A percentile compares a stretch with the other conserved stretches of the same genome.
These are phyloP conservation scores for Penicillium psychrofluorescens DNA, from an alignment of 495 filamentous ascomycete species.

Conservation along the genomic window DNA sequence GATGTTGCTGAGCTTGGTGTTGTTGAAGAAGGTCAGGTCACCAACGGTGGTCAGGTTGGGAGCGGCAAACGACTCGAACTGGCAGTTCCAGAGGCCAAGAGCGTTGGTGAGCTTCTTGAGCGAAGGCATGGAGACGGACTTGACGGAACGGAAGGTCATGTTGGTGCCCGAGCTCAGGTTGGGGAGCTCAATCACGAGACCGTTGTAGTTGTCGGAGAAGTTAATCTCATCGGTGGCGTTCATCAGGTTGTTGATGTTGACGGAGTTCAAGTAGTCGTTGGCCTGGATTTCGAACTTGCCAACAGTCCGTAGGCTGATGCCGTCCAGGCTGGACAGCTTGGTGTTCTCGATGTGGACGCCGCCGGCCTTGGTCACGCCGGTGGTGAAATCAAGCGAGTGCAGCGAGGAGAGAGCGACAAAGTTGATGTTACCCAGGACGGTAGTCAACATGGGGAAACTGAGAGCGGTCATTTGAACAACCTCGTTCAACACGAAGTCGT, in stretches of 20 bases:
- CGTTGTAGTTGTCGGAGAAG: slow-evolving; percentile 50
- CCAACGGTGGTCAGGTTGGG: slow-evolving; percentile 76
- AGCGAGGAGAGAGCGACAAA: slow-evolving; percentile 71
- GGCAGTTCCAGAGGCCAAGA: slow-evolving; percentile 77
- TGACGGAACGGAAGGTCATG: slow-evolving; percentile 84
- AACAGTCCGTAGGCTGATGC: slow-evolving; percentile 65
- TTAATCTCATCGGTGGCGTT: slow-evolving; percentile 55
- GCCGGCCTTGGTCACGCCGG: slow-evolving; percentile 54
- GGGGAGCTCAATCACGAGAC: slow-evolving; percentile 65
- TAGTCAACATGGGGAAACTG: slow-evolving; percentile 51
- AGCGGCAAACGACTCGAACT: slow-evolving; percentile 57
- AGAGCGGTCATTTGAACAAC: slow-evolving; percentile 60
- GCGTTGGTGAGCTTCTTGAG: slow-evolving; percentile 69
- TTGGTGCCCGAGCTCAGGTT: slow-evolving; percentile 71
- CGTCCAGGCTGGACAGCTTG: slow-evolving; percentile 61
- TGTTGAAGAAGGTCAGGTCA: slow-evolving; percentile 74
- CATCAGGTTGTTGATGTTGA: slow-evolving; percentile 62
- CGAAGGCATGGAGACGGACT: slow-evolving; percentile 65
- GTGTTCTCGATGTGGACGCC: slow-evolving; percentile 77
- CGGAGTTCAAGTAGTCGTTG: slow-evolving; percentile 61
- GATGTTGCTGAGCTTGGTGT: slow-evolving; percentile 69
- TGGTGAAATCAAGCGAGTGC: slow-evolving; percentile 55
- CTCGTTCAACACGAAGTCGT: slow-evolving; percentile 57
- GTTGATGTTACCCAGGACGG: slow-evolving; percentile 51
- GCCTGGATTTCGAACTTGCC: slow-evolving; percentile 68